Evolutionary conservation across 2,329 filamentous ascomycete species (phyloP), one percentile per base, ranked within the genome.

Genomic region (Salinomyces thailandicus): DNA sequence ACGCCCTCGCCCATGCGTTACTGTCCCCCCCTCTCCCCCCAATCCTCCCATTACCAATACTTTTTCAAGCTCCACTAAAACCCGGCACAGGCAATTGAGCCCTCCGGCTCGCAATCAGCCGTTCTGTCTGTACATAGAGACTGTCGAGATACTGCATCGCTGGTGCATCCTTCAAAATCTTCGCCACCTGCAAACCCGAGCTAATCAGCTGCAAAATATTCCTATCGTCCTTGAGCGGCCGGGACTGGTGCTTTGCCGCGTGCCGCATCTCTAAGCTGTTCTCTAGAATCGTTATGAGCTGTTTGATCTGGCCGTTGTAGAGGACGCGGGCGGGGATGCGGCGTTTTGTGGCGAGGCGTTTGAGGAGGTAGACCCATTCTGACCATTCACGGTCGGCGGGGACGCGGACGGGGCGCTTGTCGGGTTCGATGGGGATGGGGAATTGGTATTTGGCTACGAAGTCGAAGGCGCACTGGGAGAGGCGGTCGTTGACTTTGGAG

Each of bases 361-460:
- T 91, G 48, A 93, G 69, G 40, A 93, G 72, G 59, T 87, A 85
- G 38, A 89, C 85, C 85, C 85, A 93, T 63, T 93, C 85, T 31
- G 83, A 89, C 85, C 85, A 93, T 60, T 91, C 85, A 44, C 83
- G 73, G 61, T 87, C 83, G 52, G 79, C 77, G 19, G 83, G 77
- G 31, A 77, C 67, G 57, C 81, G 77, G 36, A 87, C 72, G 38
- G 80, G 79, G 48, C 83, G 74, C 73, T 86, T 86, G 58, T 89
- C 82, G 59, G 81, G 75, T 39, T 85, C 83, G 51, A 91, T 63
- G 8, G 85, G 85, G 49, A 93, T 86, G 9, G 85, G 85, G 57
- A 93, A 93, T 61, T 89, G 84, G 59, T 91, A 91, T 62, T 85
- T 86, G 51, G 85, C 85, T 52, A 93, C 79, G 61, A 93, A 93